These are phyloP conservation scores for Camelina hispida DNA, from an alignment of 345 rosid genomes.

Conservation along the genomic window DNA sequence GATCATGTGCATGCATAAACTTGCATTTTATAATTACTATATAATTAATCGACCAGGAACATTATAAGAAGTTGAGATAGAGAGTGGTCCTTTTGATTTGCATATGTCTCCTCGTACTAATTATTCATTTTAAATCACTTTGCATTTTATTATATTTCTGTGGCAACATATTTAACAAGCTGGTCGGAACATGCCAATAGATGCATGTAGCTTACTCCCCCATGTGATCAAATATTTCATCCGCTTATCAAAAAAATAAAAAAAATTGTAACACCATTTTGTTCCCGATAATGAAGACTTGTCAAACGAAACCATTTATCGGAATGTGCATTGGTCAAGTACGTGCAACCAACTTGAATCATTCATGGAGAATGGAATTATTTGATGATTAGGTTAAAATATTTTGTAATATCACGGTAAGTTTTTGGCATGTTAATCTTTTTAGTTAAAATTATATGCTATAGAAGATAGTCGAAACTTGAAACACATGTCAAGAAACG, in stretches of 20 bases:
- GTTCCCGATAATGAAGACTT: background rate
- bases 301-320: background rate
- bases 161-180: conserved; percentile 4
- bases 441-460: background rate
- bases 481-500: no score
- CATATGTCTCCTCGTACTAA: conserved; percentile 38
- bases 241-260: no score
- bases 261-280: no score
- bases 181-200: conserved; percentile 28
- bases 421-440: background rate
- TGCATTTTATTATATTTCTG: background rate
- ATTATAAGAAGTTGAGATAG: conserved; percentile 14
- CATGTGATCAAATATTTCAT: background rate
- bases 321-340: conserved; percentile 4
- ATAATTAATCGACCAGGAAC: conserved; percentile 12
- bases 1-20: conserved; percentile 16
- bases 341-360: background rate
- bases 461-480: no score
- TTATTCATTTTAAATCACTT: background rate
- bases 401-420: background rate
- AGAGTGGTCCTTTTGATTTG: conserved; percentile 15
- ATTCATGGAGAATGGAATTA: background rate
- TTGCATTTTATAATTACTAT: background rate
- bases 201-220: conserved; percentile 22
- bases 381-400: background rate